Evolutionary conservation across 2,329 filamentous ascomycete species (phyloP).

Genomic region (Herpotrichia juniperi): DNA sequence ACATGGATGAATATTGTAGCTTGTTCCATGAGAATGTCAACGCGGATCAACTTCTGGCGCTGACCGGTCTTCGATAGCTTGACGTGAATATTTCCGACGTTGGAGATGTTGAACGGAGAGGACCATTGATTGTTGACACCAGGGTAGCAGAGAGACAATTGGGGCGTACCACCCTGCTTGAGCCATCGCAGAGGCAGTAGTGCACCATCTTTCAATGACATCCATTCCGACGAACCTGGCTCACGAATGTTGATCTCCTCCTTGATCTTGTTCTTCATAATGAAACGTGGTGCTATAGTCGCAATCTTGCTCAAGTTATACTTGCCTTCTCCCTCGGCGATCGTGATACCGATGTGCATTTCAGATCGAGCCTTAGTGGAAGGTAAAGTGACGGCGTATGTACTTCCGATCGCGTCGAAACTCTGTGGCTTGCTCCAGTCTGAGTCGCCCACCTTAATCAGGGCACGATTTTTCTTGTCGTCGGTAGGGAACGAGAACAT

Average conservation of each 20-base stretch:
- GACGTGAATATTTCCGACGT: slow-evolving; percentile 88
- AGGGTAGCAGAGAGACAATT: slow-evolving; percentile 89
- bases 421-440: slow-evolving; percentile 97
- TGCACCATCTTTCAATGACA: slow-evolving; percentile 77
- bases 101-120: slow-evolving; percentile 95
- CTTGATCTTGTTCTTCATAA: slow-evolving; percentile 89
- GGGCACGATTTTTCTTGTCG: slow-evolving; percentile 87
- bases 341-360: slow-evolving; percentile 87
- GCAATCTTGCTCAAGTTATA: slow-evolving; percentile 98
- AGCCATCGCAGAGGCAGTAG: slow-evolving; percentile 89
- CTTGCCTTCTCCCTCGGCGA: slow-evolving; percentile 91
- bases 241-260: slow-evolving; percentile 92
- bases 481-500: slow-evolving; percentile 95
- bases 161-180: slow-evolving; percentile 81
- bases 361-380: slow-evolving; percentile 74
- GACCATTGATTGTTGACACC: slow-evolving; percentile 98
- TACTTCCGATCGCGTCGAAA: slow-evolving; percentile 96
- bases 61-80: slow-evolving; percentile 92
- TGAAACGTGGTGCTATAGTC: slow-evolving; percentile 88
- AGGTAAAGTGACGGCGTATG: slow-evolving; percentile 82
- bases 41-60: slow-evolving; percentile 82
- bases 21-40: slow-evolving; percentile 90
- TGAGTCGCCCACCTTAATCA: slow-evolving; percentile 87
- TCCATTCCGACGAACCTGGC: slow-evolving; percentile 85
- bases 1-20: slow-evolving; percentile 94